phyloP scores from a whole-genome alignment of 768 basidiomycete genomes.

The Candolleomyces efflorescens region DNA sequence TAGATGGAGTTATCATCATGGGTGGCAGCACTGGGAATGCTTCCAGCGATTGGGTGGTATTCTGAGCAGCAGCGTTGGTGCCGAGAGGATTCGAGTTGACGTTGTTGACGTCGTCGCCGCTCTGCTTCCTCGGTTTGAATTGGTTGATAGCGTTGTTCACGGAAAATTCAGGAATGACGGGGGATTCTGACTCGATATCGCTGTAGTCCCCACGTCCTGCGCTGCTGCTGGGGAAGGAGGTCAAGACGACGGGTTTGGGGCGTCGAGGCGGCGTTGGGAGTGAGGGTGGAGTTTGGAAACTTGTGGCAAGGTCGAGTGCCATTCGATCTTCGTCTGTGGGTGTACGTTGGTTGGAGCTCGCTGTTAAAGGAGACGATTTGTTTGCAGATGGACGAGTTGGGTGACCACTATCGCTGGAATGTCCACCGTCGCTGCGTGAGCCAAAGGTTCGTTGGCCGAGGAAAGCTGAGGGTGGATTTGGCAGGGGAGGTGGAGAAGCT shows the following conservation, averaged over 20 bases:
- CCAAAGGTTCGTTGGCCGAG: neutral
- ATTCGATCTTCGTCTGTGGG: neutral
- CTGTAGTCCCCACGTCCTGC: neutral
- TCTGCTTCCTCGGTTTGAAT: conserved; percentile 26
- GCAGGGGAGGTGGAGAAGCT: neutral
- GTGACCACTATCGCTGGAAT: conserved; percentile 4
- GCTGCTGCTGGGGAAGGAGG: conserved; percentile 7
- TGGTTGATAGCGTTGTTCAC: conserved; percentile 41
- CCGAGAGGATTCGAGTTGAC: neutral
- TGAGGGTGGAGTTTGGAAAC: neutral
- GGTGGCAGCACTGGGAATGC: neutral
- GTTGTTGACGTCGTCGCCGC: neutral
- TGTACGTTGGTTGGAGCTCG: neutral
- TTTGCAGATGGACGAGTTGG: neutral
- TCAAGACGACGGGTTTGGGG: conserved; percentile 3
- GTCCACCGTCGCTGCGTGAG: neutral
- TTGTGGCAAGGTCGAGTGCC: neutral
- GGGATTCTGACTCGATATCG: conserved; percentile 24
- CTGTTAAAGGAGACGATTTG: neutral
- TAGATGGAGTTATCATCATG: neutral
- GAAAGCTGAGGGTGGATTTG: neutral
- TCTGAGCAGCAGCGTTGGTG: conserved; percentile 3
- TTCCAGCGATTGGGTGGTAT: neutral
- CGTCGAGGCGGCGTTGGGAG: conserved; percentile 8
- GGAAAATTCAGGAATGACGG: conserved; percentile 48